Base-by-base conservation (phyloP, 1,284 basidiomycete genomes). In the Tylopilus sp. region DNA sequence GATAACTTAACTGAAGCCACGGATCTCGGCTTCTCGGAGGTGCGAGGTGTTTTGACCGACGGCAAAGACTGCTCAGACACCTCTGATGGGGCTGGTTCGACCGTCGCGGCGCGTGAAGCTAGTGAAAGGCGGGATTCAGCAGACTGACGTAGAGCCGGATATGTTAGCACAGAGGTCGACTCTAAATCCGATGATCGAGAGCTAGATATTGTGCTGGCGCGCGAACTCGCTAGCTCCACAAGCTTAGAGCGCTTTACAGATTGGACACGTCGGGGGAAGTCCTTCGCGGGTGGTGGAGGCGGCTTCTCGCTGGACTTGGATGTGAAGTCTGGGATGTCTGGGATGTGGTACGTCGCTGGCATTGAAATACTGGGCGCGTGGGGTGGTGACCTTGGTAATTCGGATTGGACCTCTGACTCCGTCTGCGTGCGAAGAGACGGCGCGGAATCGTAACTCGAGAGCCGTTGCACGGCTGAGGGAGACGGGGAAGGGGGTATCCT, bases 401-500 rank as follows among this genome's bases (percentile, higher is more conserved):
- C 61, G 28, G 62, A 64, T 28, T 46, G 58, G 48, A 52, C 54
- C 18, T 66, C 69, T 34, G 73, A 70, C 26, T 68, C 72, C n/a
- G 73, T 68, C 24, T 77, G 74, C 11, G 77, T 72, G 49, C 71
- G 69, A 48, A 75, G 68, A 6, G 80, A 79, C 7, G 81, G 79
- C 9, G 78, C 74, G 40, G 76, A 73, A 56, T 83, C 66, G 46
- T 77, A 75, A 20, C 68, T 73, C 2, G 87, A 84, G 21, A 92
- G 73, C 18, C 80, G 73, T 45, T 84, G 80, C 17, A 91, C 69
- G 2, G 91, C 91, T 30, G 80, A 91, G n/a, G 66, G 74, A 49
- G 79, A 82, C 48, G 81, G 80, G 21, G 82, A 85, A 12, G 78
- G 75, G 26, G 78, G 77, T 51, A 85, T 83, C 9, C 69, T 66